Evolutionary conservation across 2,329 filamentous ascomycete genomes (phyloP), one percentile per base, ranked within the genome.

Genomic region (Fusarium torreyae): DNA sequence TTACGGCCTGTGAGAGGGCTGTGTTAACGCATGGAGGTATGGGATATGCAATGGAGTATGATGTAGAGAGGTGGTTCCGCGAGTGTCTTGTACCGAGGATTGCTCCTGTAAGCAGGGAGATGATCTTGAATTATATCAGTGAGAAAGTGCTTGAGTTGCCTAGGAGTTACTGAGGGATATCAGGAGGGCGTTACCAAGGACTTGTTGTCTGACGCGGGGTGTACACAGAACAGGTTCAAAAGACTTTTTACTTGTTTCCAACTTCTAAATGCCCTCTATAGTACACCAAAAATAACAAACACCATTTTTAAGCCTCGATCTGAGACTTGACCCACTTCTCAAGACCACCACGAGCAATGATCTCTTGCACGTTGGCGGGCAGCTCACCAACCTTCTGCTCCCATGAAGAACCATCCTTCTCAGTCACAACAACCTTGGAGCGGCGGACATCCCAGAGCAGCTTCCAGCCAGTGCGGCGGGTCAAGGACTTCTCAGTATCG

Each of bases 361-460:
- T 94, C 75, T 92, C 92, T 78, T 97, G 94, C 57, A 97, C 92
- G 75, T 95, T 97, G 0, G 92, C 89, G 15, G 93, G 92, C 66
- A 97, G 77, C 82, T 96, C 92, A 9, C 92, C 92, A 1, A 97
- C 93, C 81, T 91, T 93, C 77, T 96, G 88, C 51, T 84, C 91
- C 94, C 93, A 97, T 38, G 81, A 87, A 57, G 84, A 77, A 2
- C 92, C 92, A 45, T 85, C 84, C 56, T 88, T 90, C 81, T 97
- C 92, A 20, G 87, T 87, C 2, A 97, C 86, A 1, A 86, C 85
- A 7, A 97, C 90, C 73, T 86, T 88, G 78, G 89, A 93, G 60
- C 91, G 84, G 60, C 86, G 82, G 13, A 97, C 88, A 78, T 97
- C 93, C 94, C 94, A 97, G 6, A 87, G 84, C 28, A 97, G 84